phyloP scores from a whole-genome alignment of 768 basidiomycete species.

The Phaeotremella fagi region DNA sequence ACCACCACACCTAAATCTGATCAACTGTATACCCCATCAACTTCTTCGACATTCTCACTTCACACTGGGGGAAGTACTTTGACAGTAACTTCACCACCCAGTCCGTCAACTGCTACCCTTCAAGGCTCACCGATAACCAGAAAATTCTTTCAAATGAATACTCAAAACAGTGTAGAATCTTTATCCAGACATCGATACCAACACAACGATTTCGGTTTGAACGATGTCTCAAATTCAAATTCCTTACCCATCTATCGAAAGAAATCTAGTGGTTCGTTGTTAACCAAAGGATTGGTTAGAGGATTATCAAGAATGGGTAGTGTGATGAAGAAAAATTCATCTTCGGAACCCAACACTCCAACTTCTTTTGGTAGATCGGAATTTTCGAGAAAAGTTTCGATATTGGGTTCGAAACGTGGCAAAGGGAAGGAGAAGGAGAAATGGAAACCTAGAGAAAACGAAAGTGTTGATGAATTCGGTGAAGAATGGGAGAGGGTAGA shows the following conservation, averaged over 20 bases:
- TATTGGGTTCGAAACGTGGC: constrained; percentile 1
- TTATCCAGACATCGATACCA: too few relatives aligned
- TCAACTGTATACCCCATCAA: too few relatives aligned
- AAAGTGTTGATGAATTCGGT: constrained; percentile 4
- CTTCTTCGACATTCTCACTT: too few relatives aligned
- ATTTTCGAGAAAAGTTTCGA: neutral
- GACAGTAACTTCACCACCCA: neutral
- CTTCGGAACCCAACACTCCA: too few relatives aligned
- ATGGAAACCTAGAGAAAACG: constrained; percentile 3
- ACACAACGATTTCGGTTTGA: too few relatives aligned
- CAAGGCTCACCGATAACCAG: too few relatives aligned
- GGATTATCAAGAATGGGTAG: constrained; percentile 33
- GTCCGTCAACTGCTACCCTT: neutral
- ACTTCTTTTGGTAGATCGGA: too few relatives aligned
- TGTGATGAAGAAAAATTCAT: constrained; percentile 25
- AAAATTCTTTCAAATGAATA: too few relatives aligned
- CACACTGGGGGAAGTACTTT: too few relatives aligned
- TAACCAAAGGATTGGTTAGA: constrained; percentile 16
- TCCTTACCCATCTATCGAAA: constrained; percentile 5
- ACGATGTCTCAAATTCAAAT: too few relatives aligned
- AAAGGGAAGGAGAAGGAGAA: neutral
- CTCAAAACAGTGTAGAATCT: too few relatives aligned
- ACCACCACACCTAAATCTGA: too few relatives aligned
- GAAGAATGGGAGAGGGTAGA: neutral
- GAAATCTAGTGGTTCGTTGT: constrained; percentile 18